Conservation (phyloP, 768 basidiomycete genomes). For the Phallus indusiatus region DNA sequence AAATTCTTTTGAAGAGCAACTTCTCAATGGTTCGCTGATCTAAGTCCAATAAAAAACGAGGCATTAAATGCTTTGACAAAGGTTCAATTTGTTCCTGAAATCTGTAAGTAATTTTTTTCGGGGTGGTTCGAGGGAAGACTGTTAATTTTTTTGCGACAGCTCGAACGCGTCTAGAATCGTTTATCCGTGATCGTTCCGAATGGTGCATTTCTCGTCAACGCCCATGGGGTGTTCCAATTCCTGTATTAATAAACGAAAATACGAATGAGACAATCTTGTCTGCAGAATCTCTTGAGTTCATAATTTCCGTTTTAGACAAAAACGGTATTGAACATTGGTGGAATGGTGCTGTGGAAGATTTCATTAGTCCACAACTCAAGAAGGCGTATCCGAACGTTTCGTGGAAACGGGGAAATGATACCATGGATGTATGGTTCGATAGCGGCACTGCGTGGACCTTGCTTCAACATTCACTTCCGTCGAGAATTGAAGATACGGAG, state of each 20-base stretch:
- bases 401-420: constrained; percentile 82
- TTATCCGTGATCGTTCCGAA: constrained; percentile 81
- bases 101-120: constrained; percentile 42
- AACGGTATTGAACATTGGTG: constrained; percentile 88
- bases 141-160: constrained; percentile 35
- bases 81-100: constrained; percentile 68
- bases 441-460: constrained; percentile 92
- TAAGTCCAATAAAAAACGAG: constrained; percentile 71
- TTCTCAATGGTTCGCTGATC: constrained; percentile 95
- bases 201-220: constrained; percentile 99
- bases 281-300: constrained; percentile 56
- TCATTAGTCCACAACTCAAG: constrained; percentile 55
- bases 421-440: constrained; percentile 99
- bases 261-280: constrained; percentile 61
- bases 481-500: background rate
- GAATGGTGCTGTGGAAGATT: constrained; percentile 75
- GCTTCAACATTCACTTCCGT: constrained; percentile 26
- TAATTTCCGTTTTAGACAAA: constrained; percentile 60
- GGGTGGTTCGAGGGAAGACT: background rate
- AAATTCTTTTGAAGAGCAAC: constrained; percentile 52
- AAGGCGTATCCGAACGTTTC: constrained; percentile 24
- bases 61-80: constrained; percentile 60
- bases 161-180: constrained; percentile 79
- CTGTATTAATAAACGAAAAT: constrained; percentile 61
- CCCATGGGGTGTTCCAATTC: constrained; percentile 96